phyloP scores from a whole-genome alignment of 257 asterid species.

The Ballota nigra region DNA sequence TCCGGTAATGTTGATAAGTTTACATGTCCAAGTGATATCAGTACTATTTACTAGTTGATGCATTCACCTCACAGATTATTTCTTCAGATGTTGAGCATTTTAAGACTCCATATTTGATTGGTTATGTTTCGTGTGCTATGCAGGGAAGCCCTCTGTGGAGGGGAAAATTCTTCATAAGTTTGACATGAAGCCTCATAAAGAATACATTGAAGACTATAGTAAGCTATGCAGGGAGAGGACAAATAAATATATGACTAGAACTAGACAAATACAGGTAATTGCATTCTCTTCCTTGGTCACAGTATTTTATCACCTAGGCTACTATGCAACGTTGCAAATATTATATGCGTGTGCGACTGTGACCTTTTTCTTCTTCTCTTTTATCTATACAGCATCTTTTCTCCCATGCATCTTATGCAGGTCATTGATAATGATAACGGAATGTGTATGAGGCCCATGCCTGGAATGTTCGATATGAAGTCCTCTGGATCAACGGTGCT shows the following conservation, averaged over 20 bases:
- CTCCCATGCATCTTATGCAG: slow-evolving; percentile 30
- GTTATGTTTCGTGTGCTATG: slow-evolving; percentile 18
- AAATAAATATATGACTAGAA: slow-evolving; percentile 57
- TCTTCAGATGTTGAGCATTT: not conserved
- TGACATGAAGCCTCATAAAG: slow-evolving; percentile 75
- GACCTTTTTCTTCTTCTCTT: slow-evolving; percentile 10
- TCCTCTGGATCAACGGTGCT: slow-evolving; percentile 45
- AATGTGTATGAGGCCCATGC: slow-evolving; percentile 79
- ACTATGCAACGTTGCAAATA: not conserved
- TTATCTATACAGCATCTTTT: slow-evolving; percentile 10
- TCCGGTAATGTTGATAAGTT: not conserved
- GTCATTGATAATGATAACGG: slow-evolving; percentile 71
- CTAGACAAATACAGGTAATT: slow-evolving; percentile 65
- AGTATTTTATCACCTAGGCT: not conserved
- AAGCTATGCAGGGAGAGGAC: slow-evolving; percentile 79
- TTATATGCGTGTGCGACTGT: not conserved
- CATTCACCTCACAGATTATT: not conserved
- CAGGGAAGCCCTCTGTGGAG: slow-evolving; percentile 75
- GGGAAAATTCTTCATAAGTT: slow-evolving; percentile 82
- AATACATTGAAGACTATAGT: slow-evolving; percentile 59
- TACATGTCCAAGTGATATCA: not conserved
- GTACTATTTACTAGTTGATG: not conserved
- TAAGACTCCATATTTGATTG: not conserved
- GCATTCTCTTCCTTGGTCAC: slow-evolving; percentile 7
- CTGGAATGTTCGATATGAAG: slow-evolving; percentile 53